Base-by-base conservation (phyloP, 2,329 filamentous ascomycete genomes). In the Laburnicola sp. region DNA sequence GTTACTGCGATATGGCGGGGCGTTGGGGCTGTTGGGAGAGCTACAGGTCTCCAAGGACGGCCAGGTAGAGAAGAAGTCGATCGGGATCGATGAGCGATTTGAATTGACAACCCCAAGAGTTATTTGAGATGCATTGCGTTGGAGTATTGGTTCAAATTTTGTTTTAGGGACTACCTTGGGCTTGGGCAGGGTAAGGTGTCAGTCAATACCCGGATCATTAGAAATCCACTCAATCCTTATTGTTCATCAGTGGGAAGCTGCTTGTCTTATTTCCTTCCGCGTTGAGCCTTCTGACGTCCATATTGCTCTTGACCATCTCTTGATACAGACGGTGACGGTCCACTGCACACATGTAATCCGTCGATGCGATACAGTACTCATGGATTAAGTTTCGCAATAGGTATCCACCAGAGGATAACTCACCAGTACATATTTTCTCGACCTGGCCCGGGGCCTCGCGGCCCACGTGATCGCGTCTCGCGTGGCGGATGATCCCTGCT, bases 1-100 rank as follows among this genome's bases (percentile, higher is more conserved):
- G 63, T 60, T 1, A 71, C 68, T 1, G 64, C 68, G 3, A 70
- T 73, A 11, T 71, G 70, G 70, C 57, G 69, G 22, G 68, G 70
- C 23, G 56, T 73, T 1, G 68, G 70, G 28, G 68, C 64, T 6
- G 62, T 71, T 6, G 61, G 69, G 31, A 61, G 53, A 34, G 63
- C 62, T 3, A 58, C 66, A 27, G 65, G 69, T 26, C 49, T 71
- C 4, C 64, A 68, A 39, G 52, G 66, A 42, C 62, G 68, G 27
- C 48, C 56, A 16, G 65, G 63, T 38, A 59, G 61, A 11, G 68
- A 66, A 43, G 68, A 70, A 7, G 54, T 70, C 11, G 70, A 73
- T 48, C 53, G 70, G 31, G 65, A 72, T 53, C 63, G 70, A 38
- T 73, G 44, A 28, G 26, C 31, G 25, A n/a, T n/a, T 43, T n/a